phyloP scores from a whole-genome alignment of 352 stramenopile genomes.

The Plasmopara viticola region DNA sequence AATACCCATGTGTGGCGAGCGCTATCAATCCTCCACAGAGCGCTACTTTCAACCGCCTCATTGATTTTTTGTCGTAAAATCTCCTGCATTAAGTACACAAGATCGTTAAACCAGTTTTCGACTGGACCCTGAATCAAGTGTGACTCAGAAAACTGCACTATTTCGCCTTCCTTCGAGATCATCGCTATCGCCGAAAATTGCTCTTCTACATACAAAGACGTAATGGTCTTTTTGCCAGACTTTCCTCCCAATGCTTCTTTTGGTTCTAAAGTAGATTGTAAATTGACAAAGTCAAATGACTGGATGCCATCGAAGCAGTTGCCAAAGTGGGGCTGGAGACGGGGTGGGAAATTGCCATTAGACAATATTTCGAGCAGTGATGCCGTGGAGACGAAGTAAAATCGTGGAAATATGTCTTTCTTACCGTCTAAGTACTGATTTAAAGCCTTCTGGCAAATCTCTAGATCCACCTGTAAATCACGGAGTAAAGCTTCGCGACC shows the following conservation, averaged over 20 bases:
- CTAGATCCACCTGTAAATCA: slow-evolving; percentile 83
- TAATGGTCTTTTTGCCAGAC: slow-evolving; percentile 15
- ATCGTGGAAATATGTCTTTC: slow-evolving; percentile 94
- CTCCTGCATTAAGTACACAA: slow-evolving; percentile 92
- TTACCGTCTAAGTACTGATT: slow-evolving; percentile 96
- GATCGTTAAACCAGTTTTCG: slow-evolving; percentile 92
- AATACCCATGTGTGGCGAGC: slow-evolving; percentile 87
- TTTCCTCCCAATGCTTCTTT: slow-evolving; percentile 5
- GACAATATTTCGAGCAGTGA: slow-evolving; percentile 93
- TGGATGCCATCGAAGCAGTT: slow-evolving; percentile 90
- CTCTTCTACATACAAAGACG: slow-evolving; percentile 21
- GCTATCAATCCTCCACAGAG: slow-evolving; percentile 86
- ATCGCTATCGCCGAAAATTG: slow-evolving; percentile 85
- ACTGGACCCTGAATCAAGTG: slow-evolving; percentile 82
- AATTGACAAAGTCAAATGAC: slow-evolving; percentile 59
- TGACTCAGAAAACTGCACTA: slow-evolving; percentile 78
- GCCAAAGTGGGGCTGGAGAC: slow-evolving; percentile 85
- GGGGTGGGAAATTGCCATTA: slow-evolving; percentile 86
- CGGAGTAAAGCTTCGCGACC: slow-evolving; percentile 75
- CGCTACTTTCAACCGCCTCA: slow-evolving; percentile 89
- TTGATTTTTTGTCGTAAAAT: slow-evolving; percentile 81
- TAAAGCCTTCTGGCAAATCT: slow-evolving; percentile 94
- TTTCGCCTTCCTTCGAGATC: slow-evolving; percentile 94
- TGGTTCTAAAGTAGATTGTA: slow-evolving; percentile 15
- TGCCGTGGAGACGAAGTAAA: slow-evolving; percentile 95